Evolutionary conservation across 2,329 filamentous ascomycete species (phyloP).

Genomic region (Colletotrichum spinosum): DNA sequence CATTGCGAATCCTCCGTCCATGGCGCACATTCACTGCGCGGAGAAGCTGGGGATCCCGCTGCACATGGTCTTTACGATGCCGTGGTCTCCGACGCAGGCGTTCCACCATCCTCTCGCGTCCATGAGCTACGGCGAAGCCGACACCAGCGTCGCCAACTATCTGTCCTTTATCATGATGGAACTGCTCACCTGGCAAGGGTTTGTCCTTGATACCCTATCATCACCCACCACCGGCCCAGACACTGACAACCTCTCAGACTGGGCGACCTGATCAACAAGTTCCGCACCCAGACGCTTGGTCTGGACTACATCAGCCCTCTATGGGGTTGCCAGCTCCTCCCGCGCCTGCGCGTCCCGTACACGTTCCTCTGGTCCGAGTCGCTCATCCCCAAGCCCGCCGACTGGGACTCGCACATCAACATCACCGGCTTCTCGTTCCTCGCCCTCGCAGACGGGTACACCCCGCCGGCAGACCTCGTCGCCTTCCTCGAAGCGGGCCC

Average conservation of each 20-base stretch:
- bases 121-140: slow-evolving; percentile 67
- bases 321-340: slow-evolving; percentile 74
- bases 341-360: slow-evolving; percentile 71
- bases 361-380: slow-evolving; percentile 79
- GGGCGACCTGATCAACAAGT: slow-evolving; percentile 79
- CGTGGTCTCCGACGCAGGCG: slow-evolving; percentile 76
- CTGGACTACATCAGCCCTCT: slow-evolving; percentile 74
- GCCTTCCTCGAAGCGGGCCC: slow-evolving; percentile 67
- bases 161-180: slow-evolving; percentile 77
- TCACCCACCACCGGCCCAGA: background rate
- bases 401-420: slow-evolving; percentile 70
- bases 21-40: slow-evolving; percentile 65
- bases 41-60: slow-evolving; percentile 61
- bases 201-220: slow-evolving; percentile 8
- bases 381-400: slow-evolving; percentile 72
- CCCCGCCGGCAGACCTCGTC: slow-evolving; percentile 63
- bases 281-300: slow-evolving; percentile 70
- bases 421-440: slow-evolving; percentile 74
- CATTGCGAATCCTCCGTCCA: slow-evolving; percentile 65
- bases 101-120: slow-evolving; percentile 78
- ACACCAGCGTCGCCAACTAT: slow-evolving; percentile 72
- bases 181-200: slow-evolving; percentile 80
- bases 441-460: slow-evolving; percentile 62
- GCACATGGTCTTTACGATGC: slow-evolving; percentile 72
- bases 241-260: slow-evolving; percentile 49